Base-by-base conservation (phyloP, 352 stramenopile genomes). In the Phytophthora pini region DNA sequence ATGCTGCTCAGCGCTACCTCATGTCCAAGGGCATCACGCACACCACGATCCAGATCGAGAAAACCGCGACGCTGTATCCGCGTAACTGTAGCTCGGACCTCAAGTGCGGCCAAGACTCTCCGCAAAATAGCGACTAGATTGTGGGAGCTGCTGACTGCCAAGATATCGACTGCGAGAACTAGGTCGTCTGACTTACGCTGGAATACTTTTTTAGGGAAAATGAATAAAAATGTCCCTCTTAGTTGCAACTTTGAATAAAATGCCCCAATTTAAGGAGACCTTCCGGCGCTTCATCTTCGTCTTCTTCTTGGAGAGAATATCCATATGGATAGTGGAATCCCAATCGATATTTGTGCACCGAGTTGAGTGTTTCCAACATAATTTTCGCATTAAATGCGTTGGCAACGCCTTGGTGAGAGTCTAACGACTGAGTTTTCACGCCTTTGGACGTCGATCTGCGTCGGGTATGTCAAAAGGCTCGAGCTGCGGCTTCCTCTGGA, bases 21-120 rank as follows among this genome's bases (percentile, higher is more conserved):
- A 74, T 94, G 40, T 77, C 68, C 17, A 84, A 87, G 64, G 84
- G 84, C 54, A 96, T 97, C 65, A 90, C 79, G 6, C 89, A 97
- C 80, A 95, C 82, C 44, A 97, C 90, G 34, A 93, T 97, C 62
- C 90, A 97, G 61, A 71, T 96, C 12, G 90, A 97, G 68, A 77
- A 83, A 27, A 84, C 87, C 12, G 58, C 68, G n/a, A 76, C 67
- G 51, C 62, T 79, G 54, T 94, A 95, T 77, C 84, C 86, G 32
- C 84, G 84, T 48, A 68, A 93, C 74, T 95, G 87, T 51, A 74
- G 57, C 4, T 77, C 72, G 22, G 70, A 88, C 59, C 72, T 90
- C 24, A 87, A 87, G 59, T 95, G 87, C 54, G 87, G 87, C 47
- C 87, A 95, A 63, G 72, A 90, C 65, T 95, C 84, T 22, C 87